Conservation (phyloP, 2,329 filamentous ascomycete genomes). For the Aureobasidium sp. region DNA sequence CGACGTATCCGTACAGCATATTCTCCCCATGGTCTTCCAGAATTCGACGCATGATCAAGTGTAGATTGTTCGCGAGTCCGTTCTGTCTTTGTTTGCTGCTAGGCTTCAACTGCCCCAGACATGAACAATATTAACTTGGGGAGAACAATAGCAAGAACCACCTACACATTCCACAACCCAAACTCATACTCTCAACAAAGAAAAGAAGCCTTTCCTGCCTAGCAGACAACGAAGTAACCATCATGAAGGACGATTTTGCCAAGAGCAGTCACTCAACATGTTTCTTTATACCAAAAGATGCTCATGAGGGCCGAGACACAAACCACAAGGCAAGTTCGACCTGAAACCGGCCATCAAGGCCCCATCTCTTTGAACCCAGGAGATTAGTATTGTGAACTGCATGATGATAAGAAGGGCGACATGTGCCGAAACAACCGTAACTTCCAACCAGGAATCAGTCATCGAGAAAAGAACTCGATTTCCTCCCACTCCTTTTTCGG, state of each 20-base stretch:
- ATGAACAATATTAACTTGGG: background rate
- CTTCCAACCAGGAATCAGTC: background rate
- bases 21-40: background rate
- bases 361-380: background rate
- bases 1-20: background rate
- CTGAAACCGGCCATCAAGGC: slow-evolving; percentile 3
- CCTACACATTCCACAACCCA: background rate
- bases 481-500: background rate
- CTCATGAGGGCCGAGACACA: background rate
- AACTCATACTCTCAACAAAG: background rate
- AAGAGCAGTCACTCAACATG: background rate
- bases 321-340: background rate
- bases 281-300: background rate
- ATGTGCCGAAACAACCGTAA: background rate
- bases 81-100: background rate
- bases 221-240: background rate
- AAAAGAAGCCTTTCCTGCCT: background rate
- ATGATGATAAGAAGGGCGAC: background rate
- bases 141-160: slow-evolving; percentile 5
- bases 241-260: background rate
- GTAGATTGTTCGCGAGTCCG: background rate
- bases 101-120: background rate
- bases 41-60: background rate
- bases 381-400: slow-evolving; percentile 1
- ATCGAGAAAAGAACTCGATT: background rate